Base-by-base conservation (phyloP, 495 filamentous ascomycete species). In the Niebla homalea region DNA sequence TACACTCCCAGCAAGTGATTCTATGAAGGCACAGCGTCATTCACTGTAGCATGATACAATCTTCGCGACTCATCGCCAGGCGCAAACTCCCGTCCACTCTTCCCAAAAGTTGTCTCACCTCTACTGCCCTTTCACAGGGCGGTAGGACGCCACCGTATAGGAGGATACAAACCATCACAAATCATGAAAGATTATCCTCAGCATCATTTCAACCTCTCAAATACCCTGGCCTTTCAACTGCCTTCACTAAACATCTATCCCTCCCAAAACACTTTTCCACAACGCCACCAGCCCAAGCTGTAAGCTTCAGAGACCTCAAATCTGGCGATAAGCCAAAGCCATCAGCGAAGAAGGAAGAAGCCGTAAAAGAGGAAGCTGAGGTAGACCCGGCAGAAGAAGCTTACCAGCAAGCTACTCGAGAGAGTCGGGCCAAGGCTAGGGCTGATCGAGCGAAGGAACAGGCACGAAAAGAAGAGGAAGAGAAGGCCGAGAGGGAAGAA, bases 91-190 rank as follows among this genome's bases (percentile, higher is more conserved):
- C 39, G 4, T 36, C 43, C 29, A 35, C 19, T 16, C 20, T 50
- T n/a, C 20, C 22, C 36, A 11, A 21, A 50, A 23, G 55, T 49
- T 51, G 46, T 36, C 50, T 57, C 25, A 36, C 39, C 39, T 52
- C 53, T 18, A 8, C 48, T 16, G 32, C 48, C 23, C 18, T 52
- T 38, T 63, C 66, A 58, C 66, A 67, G 50, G 67, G 68, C 61
- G 70, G 74, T 55, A 70, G 70, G 54, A 69, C 74, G 39, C 73
- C 73, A 32, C 69, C 75, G 22, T 81, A 79, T 51, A 72, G 76
- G 65, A 73, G 79, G 61, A 73, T 82, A 71, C 42, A 37, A 5
- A 38, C 4, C 32, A 48, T 18, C 23, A 36, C 16, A 5, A 47
- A 20, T n/a, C 29, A 48, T 36, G 45, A 36, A 8, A 35, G 32